Conservation (phyloP, 495 filamentous ascomycete species). For the Rostrohypoxylon terebratum region DNA sequence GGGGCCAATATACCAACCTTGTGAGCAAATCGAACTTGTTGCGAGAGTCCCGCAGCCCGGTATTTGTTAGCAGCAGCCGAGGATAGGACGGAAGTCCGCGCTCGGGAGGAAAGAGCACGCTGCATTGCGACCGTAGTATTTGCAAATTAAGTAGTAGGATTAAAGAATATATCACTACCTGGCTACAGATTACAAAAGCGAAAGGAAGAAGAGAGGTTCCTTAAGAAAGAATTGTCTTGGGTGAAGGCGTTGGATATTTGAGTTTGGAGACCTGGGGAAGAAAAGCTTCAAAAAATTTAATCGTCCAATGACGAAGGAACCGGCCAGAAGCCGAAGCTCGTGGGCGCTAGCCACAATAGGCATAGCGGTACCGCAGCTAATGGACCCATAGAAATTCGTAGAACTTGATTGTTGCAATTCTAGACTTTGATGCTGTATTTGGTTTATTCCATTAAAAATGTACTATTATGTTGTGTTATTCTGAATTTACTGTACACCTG, state of each 20-base stretch:
- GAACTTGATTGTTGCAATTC: constrained; percentile 45
- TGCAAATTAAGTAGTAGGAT: constrained; percentile 40
- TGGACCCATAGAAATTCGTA: constrained; percentile 46
- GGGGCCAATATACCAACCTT: constrained; percentile 71
- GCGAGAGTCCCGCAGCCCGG: constrained; percentile 66
- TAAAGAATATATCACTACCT: constrained; percentile 46
- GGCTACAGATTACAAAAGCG: constrained; percentile 16
- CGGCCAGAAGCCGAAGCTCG: constrained; percentile 42
- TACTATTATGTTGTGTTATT: background rate
- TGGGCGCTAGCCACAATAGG: constrained; percentile 35
- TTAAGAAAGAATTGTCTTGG: constrained; percentile 18
- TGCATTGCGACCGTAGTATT: constrained; percentile 68
- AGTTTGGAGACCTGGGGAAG: constrained; percentile 40
- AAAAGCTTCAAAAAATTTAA: constrained; percentile 54
- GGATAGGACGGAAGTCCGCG: constrained; percentile 76
- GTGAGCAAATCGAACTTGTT: constrained; percentile 92
- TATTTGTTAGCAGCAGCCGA: constrained; percentile 65
- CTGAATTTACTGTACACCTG: background rate
- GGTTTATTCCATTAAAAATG: background rate
- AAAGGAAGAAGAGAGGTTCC: constrained; percentile 17
- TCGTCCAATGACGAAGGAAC: constrained; percentile 43
- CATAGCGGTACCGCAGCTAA: constrained; percentile 24
- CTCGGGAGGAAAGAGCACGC: constrained; percentile 74
- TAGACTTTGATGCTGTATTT: constrained; percentile 21
- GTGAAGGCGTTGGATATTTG: constrained; percentile 31